These are phyloP conservation scores for Eutrema heterophyllum DNA, from an alignment of 345 rosid genomes.

Conservation along the genomic window DNA sequence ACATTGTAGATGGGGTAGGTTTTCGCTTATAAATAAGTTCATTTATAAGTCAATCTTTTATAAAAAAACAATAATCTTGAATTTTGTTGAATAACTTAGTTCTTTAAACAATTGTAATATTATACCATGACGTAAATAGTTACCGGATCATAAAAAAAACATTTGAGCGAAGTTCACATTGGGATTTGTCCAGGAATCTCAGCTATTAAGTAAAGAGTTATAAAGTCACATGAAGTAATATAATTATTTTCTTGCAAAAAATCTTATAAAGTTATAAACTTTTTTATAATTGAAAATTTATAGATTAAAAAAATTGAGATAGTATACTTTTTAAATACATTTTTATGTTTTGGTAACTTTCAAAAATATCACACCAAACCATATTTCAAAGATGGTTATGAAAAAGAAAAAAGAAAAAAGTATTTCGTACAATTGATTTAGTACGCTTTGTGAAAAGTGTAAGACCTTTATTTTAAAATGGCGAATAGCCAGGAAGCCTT, in stretches of 20 bases:
- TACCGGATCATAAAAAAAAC: background rate
- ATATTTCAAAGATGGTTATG: background rate
- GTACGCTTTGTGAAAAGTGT: background rate
- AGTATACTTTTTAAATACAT: background rate
- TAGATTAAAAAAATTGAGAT: background rate
- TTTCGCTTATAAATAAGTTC: background rate
- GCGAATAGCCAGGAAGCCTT: background rate
- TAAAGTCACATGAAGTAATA: background rate
- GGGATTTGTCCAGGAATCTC: background rate
- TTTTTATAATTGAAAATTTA: background rate
- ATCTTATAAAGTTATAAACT: background rate
- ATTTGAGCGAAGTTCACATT: background rate
- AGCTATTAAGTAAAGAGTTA: background rate
- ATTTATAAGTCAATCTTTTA: background rate
- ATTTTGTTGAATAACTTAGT: no score
- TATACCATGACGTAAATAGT: background rate
- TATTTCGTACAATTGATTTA: background rate
- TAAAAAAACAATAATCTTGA: no score
- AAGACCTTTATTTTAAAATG: background rate
- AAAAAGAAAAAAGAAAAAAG: background rate
- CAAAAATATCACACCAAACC: background rate
- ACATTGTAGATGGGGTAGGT: background rate
- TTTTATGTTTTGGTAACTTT: background rate
- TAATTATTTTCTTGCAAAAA: background rate
- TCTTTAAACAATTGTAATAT: background rate